phyloP scores from a whole-genome alignment of 805 yeast species.

The Cyberlindnera mycetangii region DNA sequence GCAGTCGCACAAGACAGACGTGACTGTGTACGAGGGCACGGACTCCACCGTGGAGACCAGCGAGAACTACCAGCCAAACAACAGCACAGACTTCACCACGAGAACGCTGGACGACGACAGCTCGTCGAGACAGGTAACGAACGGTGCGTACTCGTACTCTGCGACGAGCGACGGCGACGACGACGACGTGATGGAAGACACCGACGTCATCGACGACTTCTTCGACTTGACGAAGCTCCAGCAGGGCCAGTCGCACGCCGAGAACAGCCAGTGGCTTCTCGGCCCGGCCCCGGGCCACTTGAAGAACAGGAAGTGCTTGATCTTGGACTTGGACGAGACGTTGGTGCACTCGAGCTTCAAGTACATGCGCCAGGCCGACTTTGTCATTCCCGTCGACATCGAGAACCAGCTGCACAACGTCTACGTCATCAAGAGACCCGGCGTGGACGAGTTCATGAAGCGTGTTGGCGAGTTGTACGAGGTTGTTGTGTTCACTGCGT shows the following conservation, averaged over 20 bases:
- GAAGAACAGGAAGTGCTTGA: constrained; percentile 74
- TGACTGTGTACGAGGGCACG: constrained; percentile 30
- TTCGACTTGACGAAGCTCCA: constrained; percentile 64
- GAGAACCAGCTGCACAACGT: constrained; percentile 91
- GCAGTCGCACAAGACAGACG: constrained; percentile 21
- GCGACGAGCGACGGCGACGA: constrained; percentile 19
- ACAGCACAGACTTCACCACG: constrained; percentile 6
- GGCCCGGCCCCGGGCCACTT: constrained; percentile 50
- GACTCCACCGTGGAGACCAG: constrained; percentile 24
- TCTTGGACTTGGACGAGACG: constrained; percentile 93
- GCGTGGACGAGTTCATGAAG: constrained; percentile 88
- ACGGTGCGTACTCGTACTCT: constrained; percentile 9
- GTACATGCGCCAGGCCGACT: constrained; percentile 88
- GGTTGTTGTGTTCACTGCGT: constrained; percentile 96
- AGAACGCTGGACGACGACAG: constrained; percentile 8
- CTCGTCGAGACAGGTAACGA: constrained; percentile 1
- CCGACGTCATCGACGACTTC: constrained; percentile 33
- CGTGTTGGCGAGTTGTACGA: constrained; percentile 85
- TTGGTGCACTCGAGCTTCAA: constrained; percentile 94
- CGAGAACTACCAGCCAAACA: constrained; percentile 3
- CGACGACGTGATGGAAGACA: constrained; percentile 24
- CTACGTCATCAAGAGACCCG: constrained; percentile 95
- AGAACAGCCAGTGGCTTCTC: constrained; percentile 58
- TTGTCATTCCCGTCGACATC: constrained; percentile 95
- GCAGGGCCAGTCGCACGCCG: constrained; percentile 66